Evolutionary conservation across 2,329 filamentous ascomycete species (phyloP), one percentile per base, ranked within the genome.

Genomic region (Pyrenophora seminiperda): DNA sequence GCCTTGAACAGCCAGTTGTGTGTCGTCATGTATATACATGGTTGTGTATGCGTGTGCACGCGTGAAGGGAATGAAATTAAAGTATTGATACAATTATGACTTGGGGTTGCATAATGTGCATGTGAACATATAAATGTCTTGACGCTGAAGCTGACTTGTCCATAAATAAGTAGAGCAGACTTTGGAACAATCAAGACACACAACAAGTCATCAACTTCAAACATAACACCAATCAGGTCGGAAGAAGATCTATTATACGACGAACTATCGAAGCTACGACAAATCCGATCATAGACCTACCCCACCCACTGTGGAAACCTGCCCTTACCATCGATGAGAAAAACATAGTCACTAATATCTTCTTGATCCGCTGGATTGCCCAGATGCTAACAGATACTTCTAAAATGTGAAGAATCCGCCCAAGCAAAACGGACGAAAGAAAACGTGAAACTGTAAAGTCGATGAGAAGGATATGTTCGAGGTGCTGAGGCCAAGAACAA

Each of bases 331-430:
- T 66, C 48, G 59, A 66, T 63, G 56, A 55, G 45, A 65, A 60
- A 59, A 45, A 62, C 31, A 59, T 67, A 41, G 50, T 46, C 62
- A 53, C 59, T 54, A 54, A 66, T 19, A 65, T 70, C 40, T 50
- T 57, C 37, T 54, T 54, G 32, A 4, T 39, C 39, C 33, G 39
- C 50, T 54, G 37, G 45, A 43, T 47, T 39, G 41, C 48, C 58
- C 58, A 67, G 48, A 63, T 66, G 49, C 46, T 66, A 66, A 58
- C 31, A 68, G 36, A 68, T 70, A 59, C 56, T 54, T 50, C 42
- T 62, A 62, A 61, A 51, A 63, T 60, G 48, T 63, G 48, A 49
- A 55, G 41, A 50, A 58, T 54, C 45, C 54, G 47, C 48, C 46
- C 48, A 56, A 54, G 15, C 33, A 46, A 32, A 39, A 47, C 44